phyloP scores from a whole-genome alignment of 2,329 filamentous ascomycete genomes.

The Colletotrichum sp. region DNA sequence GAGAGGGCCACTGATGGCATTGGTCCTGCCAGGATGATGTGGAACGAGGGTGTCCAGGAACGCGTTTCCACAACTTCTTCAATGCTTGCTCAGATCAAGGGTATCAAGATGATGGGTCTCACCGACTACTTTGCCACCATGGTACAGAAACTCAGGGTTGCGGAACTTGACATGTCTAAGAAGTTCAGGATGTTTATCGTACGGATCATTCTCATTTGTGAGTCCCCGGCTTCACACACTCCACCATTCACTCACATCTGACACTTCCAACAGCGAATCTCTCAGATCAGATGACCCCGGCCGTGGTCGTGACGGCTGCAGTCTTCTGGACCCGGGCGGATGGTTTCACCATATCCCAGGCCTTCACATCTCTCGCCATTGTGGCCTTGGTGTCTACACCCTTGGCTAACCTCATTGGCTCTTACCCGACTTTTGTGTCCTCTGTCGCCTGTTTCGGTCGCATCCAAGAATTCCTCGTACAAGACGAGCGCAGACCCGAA shows the following conservation, averaged over 20 bases:
- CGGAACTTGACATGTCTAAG: conserved; percentile 42
- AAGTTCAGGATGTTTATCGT: conserved; percentile 24
- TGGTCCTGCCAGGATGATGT: conserved; percentile 20
- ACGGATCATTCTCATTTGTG: conserved; percentile 22
- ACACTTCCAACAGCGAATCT: neutral
- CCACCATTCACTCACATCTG: conserved; percentile 10
- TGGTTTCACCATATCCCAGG: conserved; percentile 20
- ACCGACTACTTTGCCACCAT: conserved; percentile 31
- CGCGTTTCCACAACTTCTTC: conserved; percentile 33
- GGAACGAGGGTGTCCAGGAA: conserved; percentile 35
- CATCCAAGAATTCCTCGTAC: conserved; percentile 24
- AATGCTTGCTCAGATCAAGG: conserved; percentile 37
- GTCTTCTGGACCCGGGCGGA: conserved; percentile 4
- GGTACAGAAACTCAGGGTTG: conserved; percentile 38
- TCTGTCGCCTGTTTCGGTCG: conserved; percentile 19
- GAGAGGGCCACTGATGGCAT: neutral
- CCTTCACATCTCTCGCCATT: conserved; percentile 26
- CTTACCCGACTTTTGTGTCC: neutral
- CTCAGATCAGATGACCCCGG: neutral
- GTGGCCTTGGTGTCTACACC: conserved; percentile 24
- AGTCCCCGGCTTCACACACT: neutral
- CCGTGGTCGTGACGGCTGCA: conserved; percentile 5
- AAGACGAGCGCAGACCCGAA: neutral
- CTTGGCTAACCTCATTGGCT: conserved; percentile 21
- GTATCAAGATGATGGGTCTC: conserved; percentile 40